Conservation (phyloP, 768 basidiomycete genomes). For the Pulveroboletus ravenelii region DNA sequence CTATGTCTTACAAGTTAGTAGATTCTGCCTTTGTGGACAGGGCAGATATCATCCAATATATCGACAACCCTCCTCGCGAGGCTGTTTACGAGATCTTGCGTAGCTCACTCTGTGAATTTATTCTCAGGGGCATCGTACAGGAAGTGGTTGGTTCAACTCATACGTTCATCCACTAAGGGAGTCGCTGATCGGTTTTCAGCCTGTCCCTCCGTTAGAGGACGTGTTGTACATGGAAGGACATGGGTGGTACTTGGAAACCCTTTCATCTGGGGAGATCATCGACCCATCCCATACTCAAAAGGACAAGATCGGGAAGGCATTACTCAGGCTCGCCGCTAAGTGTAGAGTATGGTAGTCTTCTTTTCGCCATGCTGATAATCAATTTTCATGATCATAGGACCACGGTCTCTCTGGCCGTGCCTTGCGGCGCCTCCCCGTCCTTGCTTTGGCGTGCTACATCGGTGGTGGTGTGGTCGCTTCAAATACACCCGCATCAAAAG, state of each 20-base stretch:
- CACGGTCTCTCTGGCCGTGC: constrained; percentile 92
- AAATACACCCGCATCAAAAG: constrained; percentile 11
- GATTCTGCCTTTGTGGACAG: constrained; percentile 96
- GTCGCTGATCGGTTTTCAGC: constrained; percentile 35
- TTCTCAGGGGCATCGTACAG: constrained; percentile 65
- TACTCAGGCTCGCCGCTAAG: constrained; percentile 64
- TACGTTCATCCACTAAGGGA: background rate
- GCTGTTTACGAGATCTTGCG: constrained; percentile 92
- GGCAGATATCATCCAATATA: constrained; percentile 93
- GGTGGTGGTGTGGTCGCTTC: constrained; percentile 37
- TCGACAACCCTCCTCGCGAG: constrained; percentile 85
- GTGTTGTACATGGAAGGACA: constrained; percentile 29
- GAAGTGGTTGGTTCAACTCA: constrained; percentile 45
- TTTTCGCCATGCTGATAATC: background rate
- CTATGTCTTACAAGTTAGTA: constrained; percentile 28
- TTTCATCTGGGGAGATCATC: constrained; percentile 4
- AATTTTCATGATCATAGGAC: constrained; percentile 32
- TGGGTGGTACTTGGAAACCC: constrained; percentile 3
- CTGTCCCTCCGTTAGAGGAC: constrained; percentile 57
- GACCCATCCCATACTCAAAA: constrained; percentile 42
- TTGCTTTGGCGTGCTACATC: constrained; percentile 84
- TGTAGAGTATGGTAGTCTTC: constrained; percentile 62
- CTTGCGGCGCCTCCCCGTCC: constrained; percentile 87
- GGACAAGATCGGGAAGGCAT: constrained; percentile 49
- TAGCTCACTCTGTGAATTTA: constrained; percentile 76